Conservation (phyloP, 257 asterid species). For the Solanum sparsipilum region DNA sequence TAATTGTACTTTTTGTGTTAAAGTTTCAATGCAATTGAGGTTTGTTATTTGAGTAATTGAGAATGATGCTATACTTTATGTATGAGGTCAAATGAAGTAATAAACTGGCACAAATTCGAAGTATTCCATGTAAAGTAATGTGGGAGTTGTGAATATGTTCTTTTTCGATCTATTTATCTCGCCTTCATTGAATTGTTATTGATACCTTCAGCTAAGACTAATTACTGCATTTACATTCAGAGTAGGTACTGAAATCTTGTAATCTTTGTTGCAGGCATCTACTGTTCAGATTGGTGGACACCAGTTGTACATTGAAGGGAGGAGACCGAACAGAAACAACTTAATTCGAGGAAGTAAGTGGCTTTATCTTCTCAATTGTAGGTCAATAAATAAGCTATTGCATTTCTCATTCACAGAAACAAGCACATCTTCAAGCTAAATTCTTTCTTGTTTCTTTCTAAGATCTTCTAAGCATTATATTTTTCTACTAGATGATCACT, state of each 20-base stretch:
- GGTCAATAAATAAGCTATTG: neutral
- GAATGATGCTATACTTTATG: neutral
- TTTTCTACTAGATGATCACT: neutral
- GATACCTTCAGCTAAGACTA: neutral
- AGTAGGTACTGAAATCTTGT: neutral
- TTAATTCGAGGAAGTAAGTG: conserved; percentile 72
- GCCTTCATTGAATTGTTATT: neutral
- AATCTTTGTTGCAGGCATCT: conserved; percentile 50
- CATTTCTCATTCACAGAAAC: neutral
- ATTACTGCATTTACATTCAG: neutral
- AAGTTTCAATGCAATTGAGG: neutral
- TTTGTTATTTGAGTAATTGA: neutral
- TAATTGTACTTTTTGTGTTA: neutral
- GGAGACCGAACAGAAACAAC: conserved; percentile 75
- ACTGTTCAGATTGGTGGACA: conserved; percentile 61
- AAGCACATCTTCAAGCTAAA: neutral
- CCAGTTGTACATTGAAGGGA: conserved; percentile 85
- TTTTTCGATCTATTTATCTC: neutral
- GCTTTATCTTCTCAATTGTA: neutral
- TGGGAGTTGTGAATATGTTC: neutral
- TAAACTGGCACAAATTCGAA: neutral
- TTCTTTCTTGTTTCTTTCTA: neutral
- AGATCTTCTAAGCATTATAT: neutral
- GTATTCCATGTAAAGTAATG: neutral
- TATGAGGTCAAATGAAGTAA: neutral